Evolutionary conservation across 331 rosid genomes (phyloP).

Genomic region (Acacia concinna): DNA sequence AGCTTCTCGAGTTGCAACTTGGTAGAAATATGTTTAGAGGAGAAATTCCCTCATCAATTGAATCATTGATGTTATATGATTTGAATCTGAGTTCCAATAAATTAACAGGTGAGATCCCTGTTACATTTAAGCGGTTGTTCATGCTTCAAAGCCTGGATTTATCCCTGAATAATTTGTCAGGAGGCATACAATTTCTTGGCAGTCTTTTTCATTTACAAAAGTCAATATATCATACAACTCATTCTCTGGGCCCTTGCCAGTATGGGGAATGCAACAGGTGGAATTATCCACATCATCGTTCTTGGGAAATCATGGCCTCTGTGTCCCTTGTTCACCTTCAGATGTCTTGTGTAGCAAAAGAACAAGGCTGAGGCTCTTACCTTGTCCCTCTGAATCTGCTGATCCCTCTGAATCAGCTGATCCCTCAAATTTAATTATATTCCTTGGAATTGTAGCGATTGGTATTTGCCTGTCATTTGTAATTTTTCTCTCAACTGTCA

Average conservation of each 20-base stretch:
- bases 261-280: neutral
- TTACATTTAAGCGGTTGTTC: accelerated
- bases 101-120: constrained; percentile 57
- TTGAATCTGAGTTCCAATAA: constrained; percentile 73
- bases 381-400: too few relatives aligned
- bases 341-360: too few relatives aligned
- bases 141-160: neutral
- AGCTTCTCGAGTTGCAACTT: constrained; percentile 56
- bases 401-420: too few relatives aligned
- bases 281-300: constrained; percentile 26
- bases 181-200: neutral
- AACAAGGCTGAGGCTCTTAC: too few relatives aligned
- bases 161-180: neutral
- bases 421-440: too few relatives aligned
- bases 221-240: neutral
- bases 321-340: constrained; percentile 33
- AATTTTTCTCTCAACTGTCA: neutral
- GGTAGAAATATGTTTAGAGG: constrained; percentile 82
- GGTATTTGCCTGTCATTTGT: neutral
- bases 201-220: neutral
- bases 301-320: constrained; percentile 47
- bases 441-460: neutral
- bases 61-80: constrained; percentile 38
- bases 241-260: neutral
- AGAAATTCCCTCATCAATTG: constrained; percentile 9